phyloP scores from a whole-genome alignment of 768 basidiomycete species.

The Lepiota brunneoincarnata region DNA sequence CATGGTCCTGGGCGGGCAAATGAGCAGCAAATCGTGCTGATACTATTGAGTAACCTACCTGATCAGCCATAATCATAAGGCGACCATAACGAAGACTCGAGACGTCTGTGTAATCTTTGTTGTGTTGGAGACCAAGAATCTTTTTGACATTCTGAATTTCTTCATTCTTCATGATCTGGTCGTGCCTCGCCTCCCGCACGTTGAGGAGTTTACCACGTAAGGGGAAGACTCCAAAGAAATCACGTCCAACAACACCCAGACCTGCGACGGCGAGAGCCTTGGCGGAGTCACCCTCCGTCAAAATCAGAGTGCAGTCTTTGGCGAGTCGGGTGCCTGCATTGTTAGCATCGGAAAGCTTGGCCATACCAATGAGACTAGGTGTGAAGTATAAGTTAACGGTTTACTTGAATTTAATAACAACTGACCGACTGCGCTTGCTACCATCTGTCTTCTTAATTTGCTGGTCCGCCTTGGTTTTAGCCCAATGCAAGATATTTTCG shows the following conservation, averaged over 20 bases:
- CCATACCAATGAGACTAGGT: conserved; percentile 79
- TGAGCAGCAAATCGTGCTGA: neutral
- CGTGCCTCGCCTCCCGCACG: conserved; percentile 94
- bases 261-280: conserved; percentile 96
- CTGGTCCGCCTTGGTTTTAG: conserved; percentile 95
- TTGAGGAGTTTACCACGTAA: conserved; percentile 95
- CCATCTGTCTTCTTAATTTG: conserved; percentile 97
- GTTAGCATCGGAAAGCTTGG: conserved; percentile 96
- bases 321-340: conserved; percentile 87
- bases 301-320: conserved; percentile 86
- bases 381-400: neutral
- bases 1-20: conserved; percentile 73
- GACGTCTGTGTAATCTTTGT: conserved; percentile 77
- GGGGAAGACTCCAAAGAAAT: conserved; percentile 97
- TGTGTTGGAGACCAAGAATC: conserved; percentile 95
- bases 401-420: neutral
- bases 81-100: conserved; percentile 84
- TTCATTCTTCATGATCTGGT: conserved; percentile 97
- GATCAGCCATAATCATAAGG: conserved; percentile 99
- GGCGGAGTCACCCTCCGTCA: conserved; percentile 99
- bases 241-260: conserved; percentile 90
- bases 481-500: conserved; percentile 92
- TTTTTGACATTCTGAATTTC: conserved; percentile 98
- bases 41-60: conserved; percentile 48
- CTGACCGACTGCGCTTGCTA: conserved; percentile 78